Percentiles rank a stretch among this genome's conserved stretches.
phyloP scores from a whole-genome alignment of 352 stramenopile species.

The Pythium angustatum region DNA sequence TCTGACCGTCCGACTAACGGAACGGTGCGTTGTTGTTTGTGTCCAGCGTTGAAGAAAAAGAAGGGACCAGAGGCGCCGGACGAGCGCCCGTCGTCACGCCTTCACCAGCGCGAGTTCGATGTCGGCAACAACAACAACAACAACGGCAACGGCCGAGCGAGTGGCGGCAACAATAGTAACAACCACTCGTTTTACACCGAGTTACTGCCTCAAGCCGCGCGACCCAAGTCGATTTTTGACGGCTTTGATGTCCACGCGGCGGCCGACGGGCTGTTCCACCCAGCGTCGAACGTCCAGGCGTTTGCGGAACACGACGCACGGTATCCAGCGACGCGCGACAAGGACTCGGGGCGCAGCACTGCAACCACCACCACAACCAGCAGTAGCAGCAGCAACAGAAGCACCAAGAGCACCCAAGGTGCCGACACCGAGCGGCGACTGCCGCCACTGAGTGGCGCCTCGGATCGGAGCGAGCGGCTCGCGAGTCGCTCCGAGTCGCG shows the following conservation, averaged over 20 bases:
- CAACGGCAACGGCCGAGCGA: neutral
- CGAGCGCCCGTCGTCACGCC: conserved; percentile 25
- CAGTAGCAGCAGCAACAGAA: neutral
- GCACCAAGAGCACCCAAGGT: too few species aligned
- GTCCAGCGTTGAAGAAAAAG: conserved; percentile 29
- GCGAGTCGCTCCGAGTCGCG: conserved; percentile 34
- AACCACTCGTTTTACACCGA: conserved; percentile 35
- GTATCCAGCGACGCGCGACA: conserved; percentile 35
- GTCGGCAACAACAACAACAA: conserved; percentile 14
- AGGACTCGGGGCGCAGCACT: conserved; percentile 2
- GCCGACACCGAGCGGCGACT: too few species aligned
- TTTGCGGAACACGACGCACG: conserved; percentile 81
- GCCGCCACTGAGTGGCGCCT: conserved; percentile 22
- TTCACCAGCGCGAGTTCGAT: conserved; percentile 31
- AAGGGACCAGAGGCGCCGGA: neutral
- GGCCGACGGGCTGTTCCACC: conserved; percentile 75
- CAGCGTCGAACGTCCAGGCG: conserved; percentile 69
- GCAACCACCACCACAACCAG: neutral
- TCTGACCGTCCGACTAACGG: neutral
- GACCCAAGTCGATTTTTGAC: conserved; percentile 48
- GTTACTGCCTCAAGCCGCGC: conserved; percentile 25
- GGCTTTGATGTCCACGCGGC: conserved; percentile 60
- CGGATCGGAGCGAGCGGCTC: conserved; percentile 34
- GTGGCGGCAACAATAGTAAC: neutral
- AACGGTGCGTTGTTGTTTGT: neutral